Evolutionary conservation across 768 basidiomycete species (phyloP).

Genomic region (Stropharia rugosoannulata): DNA sequence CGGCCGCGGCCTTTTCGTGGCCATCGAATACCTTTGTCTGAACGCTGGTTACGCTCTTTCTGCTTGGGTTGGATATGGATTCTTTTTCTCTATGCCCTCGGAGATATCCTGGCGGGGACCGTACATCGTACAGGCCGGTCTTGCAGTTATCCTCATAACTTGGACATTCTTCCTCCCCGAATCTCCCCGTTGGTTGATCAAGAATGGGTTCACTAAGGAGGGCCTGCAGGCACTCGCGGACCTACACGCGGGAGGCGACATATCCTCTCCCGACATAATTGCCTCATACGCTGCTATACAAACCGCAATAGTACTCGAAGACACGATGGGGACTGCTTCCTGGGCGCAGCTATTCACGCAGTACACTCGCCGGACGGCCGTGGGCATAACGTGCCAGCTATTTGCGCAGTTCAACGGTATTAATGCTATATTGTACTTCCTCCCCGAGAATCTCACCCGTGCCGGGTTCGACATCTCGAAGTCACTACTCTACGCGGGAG

Average conservation of each 20-base stretch:
- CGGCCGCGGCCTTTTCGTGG: conserved; percentile 51
- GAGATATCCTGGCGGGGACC: conserved; percentile 58
- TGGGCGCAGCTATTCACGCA: conserved; percentile 51
- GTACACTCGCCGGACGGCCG: conserved; percentile 45
- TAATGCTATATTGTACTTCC: conserved; percentile 57
- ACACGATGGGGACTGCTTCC: conserved; percentile 26
- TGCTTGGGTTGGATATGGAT: conserved; percentile 49
- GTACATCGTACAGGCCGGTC: conserved; percentile 50
- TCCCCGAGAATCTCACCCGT: conserved; percentile 50
- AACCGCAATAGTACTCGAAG: conserved; percentile 31
- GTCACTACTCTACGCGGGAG: conserved; percentile 45
- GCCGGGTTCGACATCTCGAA: conserved; percentile 45
- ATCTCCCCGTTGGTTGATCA: conserved; percentile 54
- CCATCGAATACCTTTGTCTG: conserved; percentile 52
- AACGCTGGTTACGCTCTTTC: conserved; percentile 50
- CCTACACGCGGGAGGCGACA: conserved; percentile 51
- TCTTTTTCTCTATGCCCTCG: conserved; percentile 42
- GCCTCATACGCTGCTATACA: conserved; percentile 45
- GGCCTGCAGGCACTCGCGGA: conserved; percentile 55
- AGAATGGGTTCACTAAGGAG: conserved; percentile 50
- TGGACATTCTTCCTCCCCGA: conserved; percentile 52
- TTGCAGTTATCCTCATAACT: conserved; percentile 43
- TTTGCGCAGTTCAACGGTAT: conserved; percentile 58
- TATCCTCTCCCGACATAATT: conserved; percentile 38
- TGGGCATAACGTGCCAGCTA: conserved; percentile 56